Evolutionary conservation across 2,329 filamentous ascomycete genomes (phyloP).

Genomic region (Colletotrichum somersetense): DNA sequence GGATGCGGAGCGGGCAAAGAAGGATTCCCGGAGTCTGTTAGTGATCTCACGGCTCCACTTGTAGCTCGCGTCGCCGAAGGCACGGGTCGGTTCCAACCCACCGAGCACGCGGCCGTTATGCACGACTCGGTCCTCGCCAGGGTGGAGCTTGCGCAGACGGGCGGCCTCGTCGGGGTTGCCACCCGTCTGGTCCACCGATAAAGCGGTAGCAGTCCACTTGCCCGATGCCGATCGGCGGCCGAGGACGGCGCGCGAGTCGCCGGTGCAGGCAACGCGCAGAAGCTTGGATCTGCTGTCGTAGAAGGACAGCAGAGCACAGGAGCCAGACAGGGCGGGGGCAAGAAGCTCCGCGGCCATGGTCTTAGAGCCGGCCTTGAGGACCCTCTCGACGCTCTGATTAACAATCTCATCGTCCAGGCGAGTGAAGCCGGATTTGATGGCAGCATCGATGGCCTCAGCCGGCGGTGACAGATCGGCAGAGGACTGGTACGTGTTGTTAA

Average conservation of each 20-base stretch:
- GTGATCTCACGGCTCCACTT: constrained; percentile 94
- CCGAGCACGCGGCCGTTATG: constrained; percentile 91
- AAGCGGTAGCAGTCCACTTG: constrained; percentile 91
- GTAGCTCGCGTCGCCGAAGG: constrained; percentile 96
- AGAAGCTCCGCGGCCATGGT: constrained; percentile 91
- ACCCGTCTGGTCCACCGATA: constrained; percentile 95
- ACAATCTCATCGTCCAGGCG: constrained; percentile 95
- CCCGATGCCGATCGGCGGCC: constrained; percentile 82
- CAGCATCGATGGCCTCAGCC: constrained; percentile 84
- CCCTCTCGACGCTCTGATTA: constrained; percentile 90
- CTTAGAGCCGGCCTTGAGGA: constrained; percentile 89
- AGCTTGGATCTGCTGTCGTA: constrained; percentile 91
- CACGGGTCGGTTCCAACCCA: constrained; percentile 90
- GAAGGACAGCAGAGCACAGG: constrained; percentile 94
- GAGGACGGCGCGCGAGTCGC: constrained; percentile 94
- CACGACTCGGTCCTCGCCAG: constrained; percentile 88
- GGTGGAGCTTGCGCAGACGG: constrained; percentile 87
- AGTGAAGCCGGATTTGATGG: constrained; percentile 93
- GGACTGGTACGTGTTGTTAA: constrained; percentile 91
- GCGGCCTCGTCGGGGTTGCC: constrained; percentile 86
- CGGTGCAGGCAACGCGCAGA: constrained; percentile 93
- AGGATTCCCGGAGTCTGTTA: constrained; percentile 83
- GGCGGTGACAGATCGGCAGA: constrained; percentile 73
- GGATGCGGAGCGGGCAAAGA: constrained; percentile 87
- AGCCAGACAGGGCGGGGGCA: constrained; percentile 94